Base-by-base conservation (phyloP, 1,139 yeast species). In the Ashbya aceris region DNA sequence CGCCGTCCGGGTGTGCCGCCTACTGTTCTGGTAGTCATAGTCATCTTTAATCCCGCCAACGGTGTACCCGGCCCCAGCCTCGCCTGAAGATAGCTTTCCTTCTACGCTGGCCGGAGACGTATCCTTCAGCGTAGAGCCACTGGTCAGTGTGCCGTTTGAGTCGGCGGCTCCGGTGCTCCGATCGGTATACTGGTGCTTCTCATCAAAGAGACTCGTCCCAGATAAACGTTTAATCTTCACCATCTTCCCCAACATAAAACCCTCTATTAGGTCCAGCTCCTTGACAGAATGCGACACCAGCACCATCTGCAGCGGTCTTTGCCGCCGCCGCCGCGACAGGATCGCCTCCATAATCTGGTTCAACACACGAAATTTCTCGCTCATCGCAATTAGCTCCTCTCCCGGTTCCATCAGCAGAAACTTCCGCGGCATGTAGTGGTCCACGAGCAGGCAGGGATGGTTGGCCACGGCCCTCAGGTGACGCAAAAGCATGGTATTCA, bases 371-470 rank as follows among this genome's bases (percentile, higher is more conserved):
- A 79, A 75, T 52, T 80, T 81, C 30, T 80, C 83, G 14, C 84
- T 76, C 27, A 78, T 66, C 32, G 64, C 63, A 33, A 70, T 64
- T 39, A 81, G 62, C 36, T 73, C 61, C 44, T 76, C 78, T 45
- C 74, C 79, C 1, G 82, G 69, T 48, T 80, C 84, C 76, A 76
- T 73, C 33, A 80, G 62, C 13, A 83, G 57, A 45, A 82, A 64
- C 45, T 79, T 78, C 48, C 78, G 75, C 9, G 91, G 86, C 55
- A 82, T 77, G 52, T 77, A 82, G 57, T 83, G 91, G 52, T 81
- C 84, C 29, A 82, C 87, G 33, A 82, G 56, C 36, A 82, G 62
- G 32, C 81, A 76, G 1, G 89, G 86, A 56, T 83, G 87, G 51
- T 73, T 76, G 2, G 72, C 67, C 0, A 79, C 65, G 13, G 71